Evolutionary conservation across 768 basidiomycete genomes (phyloP).

Genomic region (Asterophora parasitica): DNA sequence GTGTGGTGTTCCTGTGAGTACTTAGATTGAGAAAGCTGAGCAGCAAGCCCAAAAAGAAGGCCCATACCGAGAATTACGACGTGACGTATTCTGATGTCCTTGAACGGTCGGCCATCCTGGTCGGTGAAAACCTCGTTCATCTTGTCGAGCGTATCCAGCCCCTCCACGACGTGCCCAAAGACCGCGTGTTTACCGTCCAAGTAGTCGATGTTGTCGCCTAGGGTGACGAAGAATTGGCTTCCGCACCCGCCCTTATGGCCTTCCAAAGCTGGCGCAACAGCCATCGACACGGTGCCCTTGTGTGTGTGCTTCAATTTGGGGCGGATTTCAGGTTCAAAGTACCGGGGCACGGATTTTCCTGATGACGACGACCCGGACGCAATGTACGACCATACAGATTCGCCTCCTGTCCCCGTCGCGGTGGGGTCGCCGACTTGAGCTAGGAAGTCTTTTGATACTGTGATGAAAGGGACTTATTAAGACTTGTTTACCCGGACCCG

Average conservation of each 20-base stretch:
- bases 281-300: constrained; percentile 96
- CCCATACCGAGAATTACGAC: constrained; percentile 85
- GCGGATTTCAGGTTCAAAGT: constrained; percentile 81
- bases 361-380: constrained; percentile 36
- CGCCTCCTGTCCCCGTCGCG: constrained; percentile 91
- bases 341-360: constrained; percentile 49
- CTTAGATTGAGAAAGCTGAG: background rate
- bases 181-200: constrained; percentile 91
- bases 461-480: background rate
- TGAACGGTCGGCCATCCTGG: constrained; percentile 83
- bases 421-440: constrained; percentile 97
- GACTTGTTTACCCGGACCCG: background rate
- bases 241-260: constrained; percentile 71
- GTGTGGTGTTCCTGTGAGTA: constrained; percentile 6
- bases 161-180: constrained; percentile 95
- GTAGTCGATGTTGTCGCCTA: constrained; percentile 88
- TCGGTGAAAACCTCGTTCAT: constrained; percentile 90
- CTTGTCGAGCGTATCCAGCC: constrained; percentile 86
- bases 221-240: constrained; percentile 95
- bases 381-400: constrained; percentile 80
- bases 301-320: constrained; percentile 79
- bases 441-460: constrained; percentile 96
- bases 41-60: background rate
- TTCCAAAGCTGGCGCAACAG: constrained; percentile 78
- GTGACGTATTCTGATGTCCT: constrained; percentile 92